Percentiles rank a stretch among this genome's conserved stretches.
Evolutionary conservation across 2,329 filamentous ascomycete species (phyloP).

Genomic region (Paecilomyces fulvus): DNA sequence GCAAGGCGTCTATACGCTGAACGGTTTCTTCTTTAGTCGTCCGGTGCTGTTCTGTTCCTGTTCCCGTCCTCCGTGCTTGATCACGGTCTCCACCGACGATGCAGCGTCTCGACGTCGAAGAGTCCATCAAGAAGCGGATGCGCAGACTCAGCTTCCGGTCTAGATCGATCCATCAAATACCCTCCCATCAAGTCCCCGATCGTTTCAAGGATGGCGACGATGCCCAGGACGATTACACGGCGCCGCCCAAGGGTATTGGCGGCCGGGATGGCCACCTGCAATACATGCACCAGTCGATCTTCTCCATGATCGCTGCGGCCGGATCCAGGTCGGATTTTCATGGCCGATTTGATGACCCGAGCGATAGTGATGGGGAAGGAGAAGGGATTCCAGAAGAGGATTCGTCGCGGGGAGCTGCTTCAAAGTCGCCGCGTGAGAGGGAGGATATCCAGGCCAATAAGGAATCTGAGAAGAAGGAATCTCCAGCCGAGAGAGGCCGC

Average conservation of each 20-base stretch:
- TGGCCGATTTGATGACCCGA: conserved; percentile 72
- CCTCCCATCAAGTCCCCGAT: conserved; percentile 48
- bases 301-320: conserved; percentile 83
- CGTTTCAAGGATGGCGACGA: conserved; percentile 51
- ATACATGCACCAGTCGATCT: conserved; percentile 90
- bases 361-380: conserved; percentile 62
- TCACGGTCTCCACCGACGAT: conserved; percentile 11
- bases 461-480: conserved; percentile 11
- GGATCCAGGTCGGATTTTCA: conserved; percentile 77
- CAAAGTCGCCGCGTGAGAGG: conserved; percentile 2
- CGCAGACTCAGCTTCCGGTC: conserved; percentile 34
- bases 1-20: not conserved
- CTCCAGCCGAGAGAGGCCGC: conserved; percentile 26
- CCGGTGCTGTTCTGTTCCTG: not conserved
- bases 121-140: conserved; percentile 33
- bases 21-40: not conserved
- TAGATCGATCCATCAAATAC: conserved; percentile 33
- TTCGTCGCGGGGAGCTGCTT: conserved; percentile 4
- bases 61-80: not conserved
- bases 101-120: conserved; percentile 32
- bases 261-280: conserved; percentile 37
- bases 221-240: conserved; percentile 53
- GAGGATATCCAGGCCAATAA: not conserved
- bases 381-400: conserved; percentile 17
- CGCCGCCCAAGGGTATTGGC: conserved; percentile 35